phyloP scores from a whole-genome alignment of 768 basidiomycete genomes.

The Podaxis sp. region DNA sequence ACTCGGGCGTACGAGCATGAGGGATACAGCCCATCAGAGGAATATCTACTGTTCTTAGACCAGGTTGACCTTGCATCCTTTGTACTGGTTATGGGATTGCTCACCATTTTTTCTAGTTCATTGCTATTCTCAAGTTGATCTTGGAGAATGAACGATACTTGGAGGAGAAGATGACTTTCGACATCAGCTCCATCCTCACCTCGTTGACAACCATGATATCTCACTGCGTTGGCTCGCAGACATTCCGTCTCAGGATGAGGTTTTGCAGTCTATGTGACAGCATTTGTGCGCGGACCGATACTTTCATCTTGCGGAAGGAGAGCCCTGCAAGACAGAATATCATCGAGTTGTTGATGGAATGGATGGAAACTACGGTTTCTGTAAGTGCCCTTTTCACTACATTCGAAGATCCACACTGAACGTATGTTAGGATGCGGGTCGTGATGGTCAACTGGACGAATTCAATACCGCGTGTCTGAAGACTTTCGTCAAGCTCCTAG shows the following conservation, averaged over 20 bases:
- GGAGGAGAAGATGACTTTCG: conserved; percentile 62
- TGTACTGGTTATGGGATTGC: neutral
- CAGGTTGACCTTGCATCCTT: conserved; percentile 47
- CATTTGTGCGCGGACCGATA: conserved; percentile 61
- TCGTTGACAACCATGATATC: conserved; percentile 66
- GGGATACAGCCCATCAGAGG: conserved; percentile 37
- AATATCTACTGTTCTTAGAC: conserved; percentile 61
- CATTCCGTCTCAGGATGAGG: conserved; percentile 68
- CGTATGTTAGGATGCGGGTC: neutral
- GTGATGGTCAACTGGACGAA: conserved; percentile 47
- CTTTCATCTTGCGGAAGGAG: conserved; percentile 66
- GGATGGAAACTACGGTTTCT: conserved; percentile 53
- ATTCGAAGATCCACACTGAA: conserved; percentile 1
- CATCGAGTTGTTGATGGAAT: conserved; percentile 76
- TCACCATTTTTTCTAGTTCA: conserved; percentile 46
- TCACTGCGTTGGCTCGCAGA: conserved; percentile 52
- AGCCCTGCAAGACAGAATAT: conserved; percentile 65
- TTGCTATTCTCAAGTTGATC: conserved; percentile 72
- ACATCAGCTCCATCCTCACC: conserved; percentile 60
- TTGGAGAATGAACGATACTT: conserved; percentile 68
- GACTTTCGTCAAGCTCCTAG: conserved; percentile 73
- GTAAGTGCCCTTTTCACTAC: conserved; percentile 36
- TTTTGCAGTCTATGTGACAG: conserved; percentile 74
- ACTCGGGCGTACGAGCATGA: conserved; percentile 13
- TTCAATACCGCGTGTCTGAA: conserved; percentile 73